These are phyloP conservation scores for Globisporangium solare DNA, from an alignment of 352 stramenopile species.

Conservation along the genomic window DNA sequence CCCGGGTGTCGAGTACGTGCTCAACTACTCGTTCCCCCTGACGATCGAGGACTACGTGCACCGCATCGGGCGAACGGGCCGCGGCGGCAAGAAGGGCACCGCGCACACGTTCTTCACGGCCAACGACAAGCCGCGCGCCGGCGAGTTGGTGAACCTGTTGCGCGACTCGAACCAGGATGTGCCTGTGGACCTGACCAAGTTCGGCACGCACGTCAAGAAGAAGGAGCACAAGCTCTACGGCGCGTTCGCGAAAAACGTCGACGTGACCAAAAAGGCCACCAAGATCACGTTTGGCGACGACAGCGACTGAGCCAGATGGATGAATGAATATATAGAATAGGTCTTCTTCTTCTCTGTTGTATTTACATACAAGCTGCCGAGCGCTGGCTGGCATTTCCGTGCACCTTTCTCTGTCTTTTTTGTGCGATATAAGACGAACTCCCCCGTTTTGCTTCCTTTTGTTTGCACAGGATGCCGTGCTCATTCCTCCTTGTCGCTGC, in stretches of 20 bases:
- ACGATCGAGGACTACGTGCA: slow-evolving; percentile 99
- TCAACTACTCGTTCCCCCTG: slow-evolving; percentile 97
- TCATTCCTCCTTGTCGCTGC: slow-evolving; percentile 13
- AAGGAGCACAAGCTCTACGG: slow-evolving; percentile 99
- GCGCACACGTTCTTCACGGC: slow-evolving; percentile 98
- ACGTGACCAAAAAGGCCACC: slow-evolving; percentile 95
- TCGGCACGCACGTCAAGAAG: slow-evolving; percentile 99
- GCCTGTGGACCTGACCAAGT: slow-evolving; percentile 94
- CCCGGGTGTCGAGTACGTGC: slow-evolving; percentile 94
- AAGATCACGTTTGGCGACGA: slow-evolving; percentile 96
- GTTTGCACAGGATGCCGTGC: too few species aligned
- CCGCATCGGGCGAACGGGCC: slow-evolving; percentile 91
- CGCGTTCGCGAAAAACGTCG: slow-evolving; percentile 92
- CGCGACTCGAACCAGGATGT: slow-evolving; percentile 91
- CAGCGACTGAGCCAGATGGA: slow-evolving; percentile 32
- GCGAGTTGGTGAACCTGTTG: slow-evolving; percentile 95
- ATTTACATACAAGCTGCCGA: background rate
- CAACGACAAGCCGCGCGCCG: slow-evolving; percentile 95
- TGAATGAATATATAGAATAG: slow-evolving; percentile 14
- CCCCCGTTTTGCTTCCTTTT: background rate
- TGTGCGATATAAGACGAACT: slow-evolving; percentile 5
- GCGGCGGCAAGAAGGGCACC: slow-evolving; percentile 92
- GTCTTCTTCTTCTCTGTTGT: background rate
- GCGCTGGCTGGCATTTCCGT: too few species aligned
- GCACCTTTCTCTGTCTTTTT: too few species aligned